Percentiles rank a stretch among this genome's conserved stretches.
phyloP scores from a whole-genome alignment of 305 asterid genomes.

The Solanum hybrid region DNA sequence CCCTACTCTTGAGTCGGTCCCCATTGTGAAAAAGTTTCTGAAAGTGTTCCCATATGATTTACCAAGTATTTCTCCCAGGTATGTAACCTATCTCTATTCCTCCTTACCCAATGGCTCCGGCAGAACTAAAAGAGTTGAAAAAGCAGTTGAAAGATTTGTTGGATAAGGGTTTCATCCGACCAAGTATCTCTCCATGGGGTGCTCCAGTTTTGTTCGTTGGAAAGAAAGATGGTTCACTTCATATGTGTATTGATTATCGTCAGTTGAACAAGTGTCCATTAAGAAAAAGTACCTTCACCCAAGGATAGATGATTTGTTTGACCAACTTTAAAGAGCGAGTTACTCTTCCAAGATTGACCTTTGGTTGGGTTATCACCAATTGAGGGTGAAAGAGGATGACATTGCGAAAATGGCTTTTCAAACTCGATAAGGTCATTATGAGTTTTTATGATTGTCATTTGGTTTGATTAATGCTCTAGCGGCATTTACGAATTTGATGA shows the following conservation, averaged over 20 bases:
- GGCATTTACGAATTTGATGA: no score
- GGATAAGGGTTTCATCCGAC: not conserved
- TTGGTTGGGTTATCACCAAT: not conserved
- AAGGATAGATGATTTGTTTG: not conserved
- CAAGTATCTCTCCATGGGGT: not conserved
- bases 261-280: not conserved
- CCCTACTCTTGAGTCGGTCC: not conserved
- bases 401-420: not conserved
- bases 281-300: not conserved
- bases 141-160: no score
- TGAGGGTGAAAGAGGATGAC: not conserved
- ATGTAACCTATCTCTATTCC: not conserved
- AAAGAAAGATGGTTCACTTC: not conserved
- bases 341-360: not conserved
- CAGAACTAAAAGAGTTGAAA: not conserved
- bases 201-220: not conserved
- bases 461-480: not conserved
- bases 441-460: not conserved
- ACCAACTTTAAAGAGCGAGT: not conserved
- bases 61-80: not conserved
- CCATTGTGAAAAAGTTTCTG: not conserved
- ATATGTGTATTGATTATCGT: not conserved
- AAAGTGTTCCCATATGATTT: not conserved
- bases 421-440: not conserved
- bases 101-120: not conserved